Conservation (phyloP, 2,329 filamentous ascomycete genomes). For the Eutypa lata region DNA sequence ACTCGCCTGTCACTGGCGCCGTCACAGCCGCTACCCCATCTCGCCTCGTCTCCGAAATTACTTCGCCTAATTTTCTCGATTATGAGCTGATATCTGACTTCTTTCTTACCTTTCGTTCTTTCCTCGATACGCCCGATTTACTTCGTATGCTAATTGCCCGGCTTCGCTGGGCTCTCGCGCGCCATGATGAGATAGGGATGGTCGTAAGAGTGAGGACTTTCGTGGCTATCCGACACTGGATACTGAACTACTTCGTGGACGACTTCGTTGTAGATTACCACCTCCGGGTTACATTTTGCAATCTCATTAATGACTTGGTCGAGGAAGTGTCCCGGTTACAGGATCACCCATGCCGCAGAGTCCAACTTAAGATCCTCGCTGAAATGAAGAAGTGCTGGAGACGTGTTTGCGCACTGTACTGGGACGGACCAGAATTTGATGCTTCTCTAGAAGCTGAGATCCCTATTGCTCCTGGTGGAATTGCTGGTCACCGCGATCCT, state of each 20-base stretch:
- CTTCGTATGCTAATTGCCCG: slow-evolving; percentile 82
- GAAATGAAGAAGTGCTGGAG: slow-evolving; percentile 98
- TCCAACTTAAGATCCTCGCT: slow-evolving; percentile 77
- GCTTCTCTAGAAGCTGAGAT: slow-evolving; percentile 58
- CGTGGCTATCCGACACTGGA: slow-evolving; percentile 94
- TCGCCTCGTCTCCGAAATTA: slow-evolving; percentile 91
- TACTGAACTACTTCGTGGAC: slow-evolving; percentile 94
- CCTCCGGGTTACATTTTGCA: slow-evolving; percentile 75
- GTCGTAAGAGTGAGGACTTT: slow-evolving; percentile 96
- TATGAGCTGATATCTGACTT: slow-evolving; percentile 98
- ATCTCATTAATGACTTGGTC: slow-evolving; percentile 69
- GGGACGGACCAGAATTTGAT: slow-evolving; percentile 72
- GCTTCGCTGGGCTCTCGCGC: slow-evolving; percentile 79
- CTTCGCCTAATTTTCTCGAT: slow-evolving; percentile 90
- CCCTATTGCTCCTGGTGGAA: slow-evolving; percentile 74
- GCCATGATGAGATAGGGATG: slow-evolving; percentile 79
- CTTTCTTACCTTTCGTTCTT: slow-evolving; percentile 90
- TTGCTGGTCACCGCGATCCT: slow-evolving; percentile 58
- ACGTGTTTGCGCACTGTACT: slow-evolving; percentile 83
- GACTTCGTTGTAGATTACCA: slow-evolving; percentile 80
- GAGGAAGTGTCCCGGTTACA: slow-evolving; percentile 45
- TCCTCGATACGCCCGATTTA: slow-evolving; percentile 73
- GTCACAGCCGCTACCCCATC: slow-evolving; percentile 89
- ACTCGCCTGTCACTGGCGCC: slow-evolving; percentile 65
- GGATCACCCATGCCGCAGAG: slow-evolving; percentile 43